Conservation (phyloP, 208 protist genomes). For the Crithidia fasciculata region DNA sequence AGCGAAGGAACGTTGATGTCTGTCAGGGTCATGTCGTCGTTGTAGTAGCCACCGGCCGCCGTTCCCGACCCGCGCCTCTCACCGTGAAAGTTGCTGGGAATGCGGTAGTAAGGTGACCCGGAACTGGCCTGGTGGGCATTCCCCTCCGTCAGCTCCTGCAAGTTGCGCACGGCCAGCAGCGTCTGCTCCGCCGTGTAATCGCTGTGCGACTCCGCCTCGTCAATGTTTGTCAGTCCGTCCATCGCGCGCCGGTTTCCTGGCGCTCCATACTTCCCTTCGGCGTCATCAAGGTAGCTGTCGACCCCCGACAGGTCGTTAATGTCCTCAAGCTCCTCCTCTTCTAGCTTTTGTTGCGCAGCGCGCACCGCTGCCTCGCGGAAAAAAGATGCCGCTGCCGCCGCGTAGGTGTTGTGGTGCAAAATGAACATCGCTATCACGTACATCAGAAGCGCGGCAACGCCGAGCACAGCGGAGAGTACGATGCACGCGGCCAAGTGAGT, state of each 20-base stretch:
- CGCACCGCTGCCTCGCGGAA: conserved; percentile 51
- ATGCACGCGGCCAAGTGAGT: conserved; percentile 28
- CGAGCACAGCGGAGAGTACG: conserved; percentile 36
- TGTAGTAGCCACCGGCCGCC: conserved; percentile 5
- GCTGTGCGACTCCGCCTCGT: conserved; percentile 8
- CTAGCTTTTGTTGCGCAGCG: conserved; percentile 36
- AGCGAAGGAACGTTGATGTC: conserved; percentile 23
- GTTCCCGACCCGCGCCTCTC: conserved; percentile 6
- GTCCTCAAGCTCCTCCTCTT: conserved; percentile 38
- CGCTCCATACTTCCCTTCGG: conserved; percentile 12
- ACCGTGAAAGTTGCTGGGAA: conserved; percentile 3
- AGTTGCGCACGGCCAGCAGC: conserved; percentile 28
- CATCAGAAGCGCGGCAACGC: conserved; percentile 36
- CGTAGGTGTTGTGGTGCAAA: conserved; percentile 68
- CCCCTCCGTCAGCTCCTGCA: conserved; percentile 32
- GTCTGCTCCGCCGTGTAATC: conserved; percentile 26
- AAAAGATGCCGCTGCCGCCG: conserved; percentile 49
- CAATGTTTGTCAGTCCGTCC: not conserved
- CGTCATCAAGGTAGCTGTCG: not conserved
- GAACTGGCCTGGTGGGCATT: conserved; percentile 1
- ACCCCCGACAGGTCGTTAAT: not conserved
- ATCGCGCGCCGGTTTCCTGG: not conserved
- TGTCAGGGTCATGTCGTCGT: conserved; percentile 30
- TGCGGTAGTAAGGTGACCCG: conserved; percentile 13
- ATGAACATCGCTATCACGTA: conserved; percentile 39